These are phyloP conservation scores for Anisodus tanguticus DNA, from an alignment of 257 asterid genomes.

Conservation along the genomic window DNA sequence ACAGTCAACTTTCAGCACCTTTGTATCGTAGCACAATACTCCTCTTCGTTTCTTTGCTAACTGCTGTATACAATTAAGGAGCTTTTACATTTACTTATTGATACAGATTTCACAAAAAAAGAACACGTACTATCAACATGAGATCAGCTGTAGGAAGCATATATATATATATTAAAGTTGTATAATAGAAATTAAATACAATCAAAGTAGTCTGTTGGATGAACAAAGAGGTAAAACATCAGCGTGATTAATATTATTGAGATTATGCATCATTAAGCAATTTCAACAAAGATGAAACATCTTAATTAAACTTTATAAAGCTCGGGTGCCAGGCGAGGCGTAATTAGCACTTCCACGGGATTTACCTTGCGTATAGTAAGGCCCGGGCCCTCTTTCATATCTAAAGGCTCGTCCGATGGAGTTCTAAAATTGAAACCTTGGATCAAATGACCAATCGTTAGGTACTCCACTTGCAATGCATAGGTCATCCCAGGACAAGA, in stretches of 20 bases:
- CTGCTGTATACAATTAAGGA: too few relatives aligned
- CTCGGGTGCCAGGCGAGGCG: neutral
- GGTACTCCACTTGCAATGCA: constrained; percentile 17
- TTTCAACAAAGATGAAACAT: neutral
- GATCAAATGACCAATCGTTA: constrained; percentile 16
- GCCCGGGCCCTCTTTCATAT: constrained; percentile 21
- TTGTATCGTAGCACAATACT: too few relatives aligned
- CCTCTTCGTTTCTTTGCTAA: too few relatives aligned
- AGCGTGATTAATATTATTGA: neutral
- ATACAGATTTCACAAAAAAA: too few relatives aligned
- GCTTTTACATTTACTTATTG: too few relatives aligned
- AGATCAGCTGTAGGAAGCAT: too few relatives aligned
- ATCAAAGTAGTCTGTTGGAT: neutral
- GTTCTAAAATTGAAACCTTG: constrained; percentile 22
- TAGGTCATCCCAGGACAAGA: constrained; percentile 20
- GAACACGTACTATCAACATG: too few relatives aligned
- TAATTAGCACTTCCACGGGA: neutral
- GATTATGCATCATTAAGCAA: neutral
- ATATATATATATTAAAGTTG: too few relatives aligned
- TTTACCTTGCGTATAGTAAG: constrained; percentile 11
- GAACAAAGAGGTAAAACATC: neutral
- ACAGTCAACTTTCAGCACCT: too few relatives aligned
- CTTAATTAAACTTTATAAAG: neutral
- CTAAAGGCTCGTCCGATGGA: neutral
- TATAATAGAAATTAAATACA: neutral